Conservation (phyloP, 306 rosid species). For the Quillaja saponaria region DNA sequence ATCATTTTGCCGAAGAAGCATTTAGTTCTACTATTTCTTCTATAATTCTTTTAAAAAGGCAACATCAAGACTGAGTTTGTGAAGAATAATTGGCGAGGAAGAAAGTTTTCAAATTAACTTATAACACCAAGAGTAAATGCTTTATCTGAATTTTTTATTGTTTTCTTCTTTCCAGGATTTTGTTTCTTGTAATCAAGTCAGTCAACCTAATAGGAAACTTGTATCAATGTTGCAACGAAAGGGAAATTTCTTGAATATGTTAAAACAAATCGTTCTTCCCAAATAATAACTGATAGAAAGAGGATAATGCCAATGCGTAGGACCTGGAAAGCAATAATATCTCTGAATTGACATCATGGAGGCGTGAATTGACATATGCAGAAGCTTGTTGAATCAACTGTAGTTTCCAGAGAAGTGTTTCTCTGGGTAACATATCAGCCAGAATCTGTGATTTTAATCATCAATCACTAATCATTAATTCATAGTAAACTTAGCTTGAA, state of each 20-base stretch:
- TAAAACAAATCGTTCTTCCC: no score
- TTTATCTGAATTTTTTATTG: no score
- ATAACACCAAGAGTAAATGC: no score
- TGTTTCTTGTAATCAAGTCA: conserved; percentile 1
- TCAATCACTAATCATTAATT: conserved; percentile 10
- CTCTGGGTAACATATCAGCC: conserved; percentile 69
- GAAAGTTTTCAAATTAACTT: no score
- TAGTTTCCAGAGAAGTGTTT: conserved; percentile 80
- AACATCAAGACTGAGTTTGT: no score
- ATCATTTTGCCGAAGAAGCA: no score
- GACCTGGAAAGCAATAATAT: conserved; percentile 82
- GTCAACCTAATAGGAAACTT: background rate
- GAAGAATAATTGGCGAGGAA: no score
- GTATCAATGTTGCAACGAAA: no score
- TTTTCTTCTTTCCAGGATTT: background rate
- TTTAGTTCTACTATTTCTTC: no score
- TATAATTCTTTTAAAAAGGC: no score
- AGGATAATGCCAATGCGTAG: conserved; percentile 11
- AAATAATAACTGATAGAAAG: conserved; percentile 8
- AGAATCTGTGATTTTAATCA: conserved; percentile 87
- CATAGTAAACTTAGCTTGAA: no score
- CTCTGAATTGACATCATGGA: conserved; percentile 77
- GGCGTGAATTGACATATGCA: conserved; percentile 61
- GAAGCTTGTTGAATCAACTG: conserved; percentile 78
- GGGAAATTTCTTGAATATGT: no score